Base-by-base conservation (phyloP, 2,329 filamentous ascomycete genomes). In the Sordariomycetes sp. region DNA sequence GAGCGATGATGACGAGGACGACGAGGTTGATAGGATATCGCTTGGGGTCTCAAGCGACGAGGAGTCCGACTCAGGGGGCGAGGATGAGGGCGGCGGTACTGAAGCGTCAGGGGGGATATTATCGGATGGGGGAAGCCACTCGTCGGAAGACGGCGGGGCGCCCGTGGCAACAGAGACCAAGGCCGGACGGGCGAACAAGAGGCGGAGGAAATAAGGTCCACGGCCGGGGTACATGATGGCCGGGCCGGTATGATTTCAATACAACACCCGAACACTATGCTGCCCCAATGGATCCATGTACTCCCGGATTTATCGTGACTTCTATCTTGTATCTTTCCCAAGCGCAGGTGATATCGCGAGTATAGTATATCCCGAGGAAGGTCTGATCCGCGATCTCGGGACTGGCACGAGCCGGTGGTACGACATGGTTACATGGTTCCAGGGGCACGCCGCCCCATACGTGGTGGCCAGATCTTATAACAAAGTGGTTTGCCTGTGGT, bases 1-100 rank as follows among this genome's bases (percentile, higher is more conserved):
- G 3, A 65, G 58, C 34, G 63, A 70, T 46, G 71, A 71, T 55
- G 70, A 70, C 22, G 65, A 69, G 22, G 69, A 70, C 59, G 68
- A 73, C n/a, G 71, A 69, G 50, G 69, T 69, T 53, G 73, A 77
- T 69, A 77, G 70, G 72, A 79, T 66, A 76, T 73, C 66, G 74
- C 67, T 74, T 0, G 57, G 52, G 70, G 69, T 53, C 50, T 67
- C 70, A 16, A 67, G 64, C 57, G 66, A 68, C 35, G 66, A 65
- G 34, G 68, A 70, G 10, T 18, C 35, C 14, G 57, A 58, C 16
- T 46, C 40, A 10, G 51, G 53, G 32, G 46, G 43, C 5, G 58
- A 55, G 1, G 52, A 60, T 25, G 70, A 72, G 14, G 70, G 71
- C 43, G 70, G 71, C 46, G 70, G 69, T 58, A 24, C 51, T 8